Evolutionary conservation across 2,329 filamentous ascomycete genomes (phyloP), one percentile per base, ranked within the genome.

Genomic region (Amphichorda felina): DNA sequence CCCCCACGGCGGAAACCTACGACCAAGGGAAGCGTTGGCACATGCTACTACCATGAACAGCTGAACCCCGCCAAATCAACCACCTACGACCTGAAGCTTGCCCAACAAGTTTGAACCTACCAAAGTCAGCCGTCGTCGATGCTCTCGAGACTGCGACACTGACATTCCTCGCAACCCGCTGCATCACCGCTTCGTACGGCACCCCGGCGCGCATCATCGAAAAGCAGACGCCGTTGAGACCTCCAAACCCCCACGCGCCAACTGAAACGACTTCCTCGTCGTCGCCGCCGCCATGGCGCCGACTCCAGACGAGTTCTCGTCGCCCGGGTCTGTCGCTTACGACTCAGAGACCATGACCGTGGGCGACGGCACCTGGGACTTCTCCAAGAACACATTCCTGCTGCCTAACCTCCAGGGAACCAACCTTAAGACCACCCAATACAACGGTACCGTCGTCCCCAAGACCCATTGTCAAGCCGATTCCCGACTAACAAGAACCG

Each of bases 281-380:
- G 37, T 31, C 33, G 32, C 17, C 63, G 68, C 67, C 67, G 55
- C 51, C 54, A 77, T 78, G 73, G 72, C 72, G 63, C 67, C 72
- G 63, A 59, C 67, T 53, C 59, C 66, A 56, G 64, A 72, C 50
- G 60, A 63, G 48, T 66, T 82, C 49, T 80, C 80, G 44, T 69
- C 79, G 44, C 71, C 83, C 34, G 83, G 83, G 51, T 75, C 76
- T 56, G 79, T 75, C 53, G 74, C 68, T 44, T 89, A 89, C 59
- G 68, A 70, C 46, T 86, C 81, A 35, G 68, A 78, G 50, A 83
- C 77, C n/a, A 66, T 88, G 68, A 68, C 65, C 37, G 82, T 89
- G 13, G 83, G 83, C 42, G 84, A 89, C 53, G 84, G 84, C 16
- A 89, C 84, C 24, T 91, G 84, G 83, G 80, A 88, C 49, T 79